Evolutionary conservation across 2,329 filamentous ascomycete species (phyloP).

Genomic region (Trichophyton benhamiae): DNA sequence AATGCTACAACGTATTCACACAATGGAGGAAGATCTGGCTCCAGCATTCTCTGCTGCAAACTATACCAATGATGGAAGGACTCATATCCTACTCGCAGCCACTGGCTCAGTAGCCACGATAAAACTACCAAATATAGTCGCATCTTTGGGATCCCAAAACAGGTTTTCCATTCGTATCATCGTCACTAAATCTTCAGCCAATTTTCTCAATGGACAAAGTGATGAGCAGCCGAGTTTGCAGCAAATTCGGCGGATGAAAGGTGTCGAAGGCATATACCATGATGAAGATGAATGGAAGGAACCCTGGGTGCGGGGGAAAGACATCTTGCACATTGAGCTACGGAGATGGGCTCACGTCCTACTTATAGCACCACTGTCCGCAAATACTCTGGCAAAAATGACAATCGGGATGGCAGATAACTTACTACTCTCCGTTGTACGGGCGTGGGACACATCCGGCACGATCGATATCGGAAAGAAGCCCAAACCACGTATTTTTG

Average conservation of each 20-base stretch:
- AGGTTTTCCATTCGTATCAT: constrained; percentile 72
- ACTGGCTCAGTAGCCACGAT: constrained; percentile 77
- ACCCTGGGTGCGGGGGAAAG: constrained; percentile 65
- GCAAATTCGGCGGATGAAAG: constrained; percentile 47
- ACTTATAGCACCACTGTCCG: constrained; percentile 67
- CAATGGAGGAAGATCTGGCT: constrained; percentile 5
- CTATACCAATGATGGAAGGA: constrained; percentile 11
- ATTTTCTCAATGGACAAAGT: constrained; percentile 66
- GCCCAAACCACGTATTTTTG: constrained; percentile 49
- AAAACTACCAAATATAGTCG: constrained; percentile 59
- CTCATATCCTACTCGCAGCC: constrained; percentile 43
- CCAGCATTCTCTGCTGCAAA: constrained; percentile 6
- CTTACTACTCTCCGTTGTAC: constrained; percentile 57
- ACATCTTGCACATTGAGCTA: constrained; percentile 83
- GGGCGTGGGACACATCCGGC: constrained; percentile 71
- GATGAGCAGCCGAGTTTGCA: constrained; percentile 61
- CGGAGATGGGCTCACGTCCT: constrained; percentile 70
- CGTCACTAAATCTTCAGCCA: constrained; percentile 58
- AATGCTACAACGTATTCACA: neutral
- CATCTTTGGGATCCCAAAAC: constrained; percentile 25
- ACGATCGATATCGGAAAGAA: constrained; percentile 24
- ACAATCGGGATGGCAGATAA: constrained; percentile 65
- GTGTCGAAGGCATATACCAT: constrained; percentile 68
- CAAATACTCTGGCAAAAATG: constrained; percentile 79
- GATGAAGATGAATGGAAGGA: constrained; percentile 77